Evolutionary conservation across 495 filamentous ascomycete genomes (phyloP).

Genomic region (Penicillium pulvis): DNA sequence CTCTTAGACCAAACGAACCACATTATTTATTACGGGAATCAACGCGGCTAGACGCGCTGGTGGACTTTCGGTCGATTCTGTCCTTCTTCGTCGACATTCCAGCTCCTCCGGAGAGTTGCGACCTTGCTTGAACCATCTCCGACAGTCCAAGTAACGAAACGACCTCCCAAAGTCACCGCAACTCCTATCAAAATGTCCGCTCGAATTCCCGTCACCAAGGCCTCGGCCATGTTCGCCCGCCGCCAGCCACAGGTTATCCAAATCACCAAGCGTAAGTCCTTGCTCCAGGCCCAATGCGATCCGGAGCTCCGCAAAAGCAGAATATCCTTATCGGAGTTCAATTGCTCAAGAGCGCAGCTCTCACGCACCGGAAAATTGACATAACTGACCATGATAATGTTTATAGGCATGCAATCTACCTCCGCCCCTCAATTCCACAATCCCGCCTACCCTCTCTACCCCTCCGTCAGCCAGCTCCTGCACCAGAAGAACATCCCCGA

Average conservation of each 20-base stretch:
- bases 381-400: not conserved
- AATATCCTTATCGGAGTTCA: constrained; percentile 8
- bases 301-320: not conserved
- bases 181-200: constrained; percentile 39
- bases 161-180: constrained; percentile 11
- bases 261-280: constrained; percentile 44
- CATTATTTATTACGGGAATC: not conserved
- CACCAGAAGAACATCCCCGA: constrained; percentile 72
- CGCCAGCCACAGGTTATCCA: constrained; percentile 37
- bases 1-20: constrained; percentile 13
- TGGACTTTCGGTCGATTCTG: constrained; percentile 34
- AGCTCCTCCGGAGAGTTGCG: constrained; percentile 28
- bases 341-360: constrained; percentile 1
- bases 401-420: constrained; percentile 39
- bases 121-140: constrained; percentile 21
- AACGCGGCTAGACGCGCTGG: constrained; percentile 30
- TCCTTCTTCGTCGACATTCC: constrained; percentile 27
- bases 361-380: not conserved
- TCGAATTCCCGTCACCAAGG: constrained; percentile 36
- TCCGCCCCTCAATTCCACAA: constrained; percentile 56
- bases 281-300: constrained; percentile 9
- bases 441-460: constrained; percentile 78
- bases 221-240: constrained; percentile 43
- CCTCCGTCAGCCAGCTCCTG: constrained; percentile 81
- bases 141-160: constrained; percentile 11